Evolutionary conservation across 1,139 yeast genomes (phyloP), one percentile per base, ranked within the genome.

Genomic region (Blastobotrys serpentis): DNA sequence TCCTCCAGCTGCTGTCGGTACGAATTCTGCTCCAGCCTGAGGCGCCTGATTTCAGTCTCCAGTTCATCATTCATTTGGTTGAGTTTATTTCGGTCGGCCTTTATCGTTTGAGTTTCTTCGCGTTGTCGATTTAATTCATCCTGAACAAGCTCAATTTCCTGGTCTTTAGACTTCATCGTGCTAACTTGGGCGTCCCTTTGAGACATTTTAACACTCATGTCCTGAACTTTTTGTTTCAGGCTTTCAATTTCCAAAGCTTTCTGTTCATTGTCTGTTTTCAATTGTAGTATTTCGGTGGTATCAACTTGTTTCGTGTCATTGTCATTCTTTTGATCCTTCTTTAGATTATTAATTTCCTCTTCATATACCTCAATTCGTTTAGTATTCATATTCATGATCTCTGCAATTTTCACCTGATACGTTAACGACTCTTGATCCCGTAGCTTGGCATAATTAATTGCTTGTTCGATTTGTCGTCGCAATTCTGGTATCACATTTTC

Each of bases 361-460:
- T 54, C 47, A 38, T 54, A 51, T 11, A 43, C 46, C 21, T 50
- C 44, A 4, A 52, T 29, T 11, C 46, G 39, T 18, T 42, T 46
- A 4, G 51, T 52, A 29, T 49, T 37, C 13, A 45, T 43, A 22
- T 48, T 55, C 47, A 53, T 49, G 13, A 49, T 46, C 36, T 46
- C 46, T 2, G 59, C 56, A 33, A 55, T 50, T 41, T 47, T 43
- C 3, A 51, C 47, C 13, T 55, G 49, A 37, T 51, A 50, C 13
- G 47, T 41, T n/a, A 46, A 42, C 1, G 52, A 52, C 29, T 55
- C 59, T n/a, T 46, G 33, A 38, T 55, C 56, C 17, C 55, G 42
- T 32, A 37, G 44, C 18, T 46, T 52, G 7, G 60, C 60, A 37
- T 51, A 56, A 7, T 47, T 52, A 39, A 54, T 48, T 17, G 60